Percentiles rank a stretch among this genome's conserved stretches.
Evolutionary conservation across 495 filamentous ascomycete genomes (phyloP).

Genomic region (Peziza echinospora): DNA sequence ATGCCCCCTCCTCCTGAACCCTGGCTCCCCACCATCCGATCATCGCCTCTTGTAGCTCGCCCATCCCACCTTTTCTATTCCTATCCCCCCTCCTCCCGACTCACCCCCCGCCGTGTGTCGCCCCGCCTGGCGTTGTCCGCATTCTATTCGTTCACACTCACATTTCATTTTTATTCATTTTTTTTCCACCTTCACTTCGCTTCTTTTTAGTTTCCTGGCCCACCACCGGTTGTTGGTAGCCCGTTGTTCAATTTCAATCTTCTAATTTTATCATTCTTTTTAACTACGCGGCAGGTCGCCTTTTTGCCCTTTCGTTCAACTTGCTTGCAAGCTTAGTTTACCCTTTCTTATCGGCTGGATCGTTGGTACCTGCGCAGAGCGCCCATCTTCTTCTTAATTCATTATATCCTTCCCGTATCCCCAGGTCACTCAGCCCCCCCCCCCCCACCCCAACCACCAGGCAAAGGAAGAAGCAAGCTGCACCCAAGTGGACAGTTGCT

Average conservation of each 20-base stretch:
- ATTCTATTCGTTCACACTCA: slow-evolving; percentile 8
- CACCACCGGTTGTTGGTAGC: slow-evolving; percentile 6
- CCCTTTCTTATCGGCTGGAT: not conserved
- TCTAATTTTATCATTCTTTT: slow-evolving; percentile 11
- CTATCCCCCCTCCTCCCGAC: slow-evolving; percentile 12
- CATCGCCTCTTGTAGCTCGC: not conserved
- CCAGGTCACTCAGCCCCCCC: not conserved
- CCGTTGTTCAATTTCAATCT: slow-evolving; percentile 5
- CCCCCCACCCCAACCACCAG: not conserved
- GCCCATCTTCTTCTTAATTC: not conserved
- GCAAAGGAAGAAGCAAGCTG: not conserved
- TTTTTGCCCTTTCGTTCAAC: slow-evolving; percentile 3
- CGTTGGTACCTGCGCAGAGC: not conserved
- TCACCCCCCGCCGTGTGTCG: slow-evolving; percentile 9
- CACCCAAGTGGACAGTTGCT: not conserved
- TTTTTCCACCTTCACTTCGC: slow-evolving; percentile 10
- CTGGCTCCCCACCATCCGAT: not conserved
- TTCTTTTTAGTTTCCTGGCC: too few relatives aligned
- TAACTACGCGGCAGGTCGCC: too few relatives aligned
- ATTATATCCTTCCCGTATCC: not conserved
- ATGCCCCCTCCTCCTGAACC: too few relatives aligned
- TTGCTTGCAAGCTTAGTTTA: slow-evolving; percentile 3
- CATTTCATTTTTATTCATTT: slow-evolving; percentile 14
- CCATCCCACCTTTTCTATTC: slow-evolving; percentile 9
- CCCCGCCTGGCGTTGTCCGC: slow-evolving; percentile 4